These are phyloP conservation scores for Manihot esculenta DNA, from an alignment of 441 rosid species.

Conservation along the genomic window DNA sequence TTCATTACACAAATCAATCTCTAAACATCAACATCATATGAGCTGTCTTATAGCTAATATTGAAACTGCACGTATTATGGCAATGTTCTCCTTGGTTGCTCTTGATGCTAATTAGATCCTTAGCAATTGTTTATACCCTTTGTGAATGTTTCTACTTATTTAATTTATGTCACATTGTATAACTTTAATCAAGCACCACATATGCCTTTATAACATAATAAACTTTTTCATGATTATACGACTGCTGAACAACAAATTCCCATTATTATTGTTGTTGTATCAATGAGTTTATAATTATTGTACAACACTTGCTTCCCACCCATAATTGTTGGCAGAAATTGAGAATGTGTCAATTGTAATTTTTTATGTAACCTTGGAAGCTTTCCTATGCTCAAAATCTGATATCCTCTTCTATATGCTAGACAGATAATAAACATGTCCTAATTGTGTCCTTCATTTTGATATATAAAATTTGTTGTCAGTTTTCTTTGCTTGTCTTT, in stretches of 20 bases:
- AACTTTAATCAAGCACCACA: background rate
- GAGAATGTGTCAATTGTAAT: background rate
- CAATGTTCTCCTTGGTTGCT: background rate
- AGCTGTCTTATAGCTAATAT: background rate
- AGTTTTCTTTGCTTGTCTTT: background rate
- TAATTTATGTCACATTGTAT: background rate
- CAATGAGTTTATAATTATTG: background rate
- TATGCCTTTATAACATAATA: background rate
- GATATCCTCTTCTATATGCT: background rate
- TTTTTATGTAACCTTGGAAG: background rate
- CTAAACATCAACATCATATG: background rate
- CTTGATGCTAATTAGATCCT: background rate
- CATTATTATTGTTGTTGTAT: background rate
- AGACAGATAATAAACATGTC: background rate
- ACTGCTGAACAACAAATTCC: background rate
- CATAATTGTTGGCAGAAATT: background rate
- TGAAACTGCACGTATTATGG: background rate
- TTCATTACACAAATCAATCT: background rate
- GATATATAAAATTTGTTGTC: background rate
- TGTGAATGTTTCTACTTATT: background rate
- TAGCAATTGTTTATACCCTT: background rate
- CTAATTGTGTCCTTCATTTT: background rate
- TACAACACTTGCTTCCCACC: background rate
- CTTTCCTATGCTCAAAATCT: background rate
- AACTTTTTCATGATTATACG: background rate